These are phyloP conservation scores for Camellia japonica DNA, from an alignment of 148 eudicot species.

Conservation along the genomic window DNA sequence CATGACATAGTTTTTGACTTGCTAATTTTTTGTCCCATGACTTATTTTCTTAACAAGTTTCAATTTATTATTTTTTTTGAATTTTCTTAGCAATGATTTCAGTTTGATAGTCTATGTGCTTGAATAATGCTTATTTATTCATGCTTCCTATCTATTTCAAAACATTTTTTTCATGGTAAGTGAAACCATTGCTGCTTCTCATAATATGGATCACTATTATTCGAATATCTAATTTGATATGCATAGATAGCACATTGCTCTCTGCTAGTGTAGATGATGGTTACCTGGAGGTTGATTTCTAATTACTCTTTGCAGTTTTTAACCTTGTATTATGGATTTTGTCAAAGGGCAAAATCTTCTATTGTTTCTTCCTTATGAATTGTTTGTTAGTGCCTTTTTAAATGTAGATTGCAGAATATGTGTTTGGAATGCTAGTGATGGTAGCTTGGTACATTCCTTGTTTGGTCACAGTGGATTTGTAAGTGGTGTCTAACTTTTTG, in stretches of 20 bases:
- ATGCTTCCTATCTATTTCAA: background rate
- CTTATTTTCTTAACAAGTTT: background rate
- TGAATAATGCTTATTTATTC: background rate
- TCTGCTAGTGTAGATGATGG: background rate
- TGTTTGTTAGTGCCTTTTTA: conserved; percentile 6
- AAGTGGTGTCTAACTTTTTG: conserved; percentile 32
- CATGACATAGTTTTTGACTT: too few relatives aligned
- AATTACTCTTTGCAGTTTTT: background rate
- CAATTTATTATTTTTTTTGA: conserved; percentile 7
- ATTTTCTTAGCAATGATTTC: background rate
- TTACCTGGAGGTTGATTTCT: background rate
- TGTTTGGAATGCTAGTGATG: conserved; percentile 99
- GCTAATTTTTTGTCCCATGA: background rate
- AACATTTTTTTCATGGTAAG: background rate
- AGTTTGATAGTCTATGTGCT: background rate
- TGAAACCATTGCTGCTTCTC: background rate
- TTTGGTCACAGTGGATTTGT: conserved; percentile 95
- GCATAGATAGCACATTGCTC: background rate
- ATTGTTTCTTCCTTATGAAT: background rate
- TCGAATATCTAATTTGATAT: background rate
- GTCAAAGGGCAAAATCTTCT: background rate
- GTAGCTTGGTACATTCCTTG: conserved; percentile 97
- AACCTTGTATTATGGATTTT: background rate
- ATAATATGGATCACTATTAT: background rate
- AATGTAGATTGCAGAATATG: conserved; percentile 93